Conservation (phyloP, 495 filamentous ascomycete genomes). For the Penicillium angulare region DNA sequence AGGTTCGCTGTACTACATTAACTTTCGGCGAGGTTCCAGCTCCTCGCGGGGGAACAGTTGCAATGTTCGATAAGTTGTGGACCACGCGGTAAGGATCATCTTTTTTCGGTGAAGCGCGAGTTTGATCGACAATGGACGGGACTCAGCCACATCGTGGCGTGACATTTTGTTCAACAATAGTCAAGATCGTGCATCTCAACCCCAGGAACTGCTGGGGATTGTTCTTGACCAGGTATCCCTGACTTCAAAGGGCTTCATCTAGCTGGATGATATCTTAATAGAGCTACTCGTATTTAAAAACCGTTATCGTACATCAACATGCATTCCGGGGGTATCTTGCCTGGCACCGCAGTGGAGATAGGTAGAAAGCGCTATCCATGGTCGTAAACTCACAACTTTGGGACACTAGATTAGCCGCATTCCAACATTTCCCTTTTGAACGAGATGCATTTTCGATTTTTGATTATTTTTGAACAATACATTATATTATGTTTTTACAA, state of each 20-base stretch:
- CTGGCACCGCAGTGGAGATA: not conserved
- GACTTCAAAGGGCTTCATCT: not conserved
- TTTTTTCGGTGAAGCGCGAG: constrained; percentile 4
- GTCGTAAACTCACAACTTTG: not conserved
- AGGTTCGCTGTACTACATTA: too few species aligned
- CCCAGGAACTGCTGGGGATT: not conserved
- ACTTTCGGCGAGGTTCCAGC: constrained; percentile 8
- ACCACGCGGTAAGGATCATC: constrained; percentile 6
- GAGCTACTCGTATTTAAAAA: too few species aligned
- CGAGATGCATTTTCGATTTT: not conserved
- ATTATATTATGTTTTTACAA: not conserved
- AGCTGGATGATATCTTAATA: too few species aligned
- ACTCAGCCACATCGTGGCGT: constrained; percentile 22
- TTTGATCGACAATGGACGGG: constrained; percentile 8
- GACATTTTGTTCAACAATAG: not conserved
- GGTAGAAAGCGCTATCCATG: not conserved
- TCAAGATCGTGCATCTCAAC: not conserved
- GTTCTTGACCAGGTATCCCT: not conserved
- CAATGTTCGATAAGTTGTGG: not conserved
- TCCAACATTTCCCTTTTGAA: not conserved
- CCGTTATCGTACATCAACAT: not conserved
- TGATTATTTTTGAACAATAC: not conserved
- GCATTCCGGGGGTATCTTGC: not conserved
- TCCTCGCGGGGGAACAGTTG: constrained; percentile 11
- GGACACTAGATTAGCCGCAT: not conserved